A percentile compares a stretch with the other conserved stretches of the same genome.
Conservation (phyloP, 2,329 filamentous ascomycete genomes). For the Talaromyces albobiverticillius region DNA sequence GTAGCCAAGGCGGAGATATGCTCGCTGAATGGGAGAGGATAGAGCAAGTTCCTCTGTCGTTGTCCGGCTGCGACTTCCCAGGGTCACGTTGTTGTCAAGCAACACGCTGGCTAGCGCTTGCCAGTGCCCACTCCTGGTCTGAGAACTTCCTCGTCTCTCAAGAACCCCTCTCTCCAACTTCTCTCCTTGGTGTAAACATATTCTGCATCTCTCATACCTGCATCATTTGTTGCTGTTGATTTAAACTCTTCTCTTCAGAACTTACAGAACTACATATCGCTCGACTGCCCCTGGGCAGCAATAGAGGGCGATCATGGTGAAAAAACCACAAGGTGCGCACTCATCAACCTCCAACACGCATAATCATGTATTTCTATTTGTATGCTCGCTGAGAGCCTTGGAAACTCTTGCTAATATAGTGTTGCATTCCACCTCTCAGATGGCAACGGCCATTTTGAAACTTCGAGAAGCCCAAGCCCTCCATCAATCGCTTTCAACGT, state of each 20-base stretch:
- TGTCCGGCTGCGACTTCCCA: no score
- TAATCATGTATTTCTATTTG: not conserved
- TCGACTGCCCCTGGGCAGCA: not conserved
- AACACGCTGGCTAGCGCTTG: not conserved
- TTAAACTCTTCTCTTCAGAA: not conserved
- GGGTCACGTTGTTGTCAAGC: no score
- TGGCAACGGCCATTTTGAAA: not conserved
- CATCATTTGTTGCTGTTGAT: slow-evolving; percentile 1
- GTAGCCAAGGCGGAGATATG: no score
- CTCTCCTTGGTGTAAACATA: not conserved
- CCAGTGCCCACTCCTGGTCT: not conserved
- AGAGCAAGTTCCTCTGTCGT: no score
- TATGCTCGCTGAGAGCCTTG: not conserved
- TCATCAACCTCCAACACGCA: not conserved
- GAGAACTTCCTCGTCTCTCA: not conserved
- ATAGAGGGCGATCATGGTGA: slow-evolving; percentile 2
- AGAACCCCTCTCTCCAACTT: not conserved
- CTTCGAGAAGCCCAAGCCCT: not conserved
- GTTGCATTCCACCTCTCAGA: slow-evolving; percentile 1
- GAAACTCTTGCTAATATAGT: no score
- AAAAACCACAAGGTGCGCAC: slow-evolving; percentile 4
- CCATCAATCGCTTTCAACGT: not conserved
- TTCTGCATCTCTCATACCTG: not conserved
- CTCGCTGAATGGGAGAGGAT: no score
- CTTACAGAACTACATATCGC: not conserved